Percentiles rank a stretch among this genome's conserved stretches.
phyloP scores from a whole-genome alignment of 768 basidiomycete genomes.

The Tylopilus subfusipes region DNA sequence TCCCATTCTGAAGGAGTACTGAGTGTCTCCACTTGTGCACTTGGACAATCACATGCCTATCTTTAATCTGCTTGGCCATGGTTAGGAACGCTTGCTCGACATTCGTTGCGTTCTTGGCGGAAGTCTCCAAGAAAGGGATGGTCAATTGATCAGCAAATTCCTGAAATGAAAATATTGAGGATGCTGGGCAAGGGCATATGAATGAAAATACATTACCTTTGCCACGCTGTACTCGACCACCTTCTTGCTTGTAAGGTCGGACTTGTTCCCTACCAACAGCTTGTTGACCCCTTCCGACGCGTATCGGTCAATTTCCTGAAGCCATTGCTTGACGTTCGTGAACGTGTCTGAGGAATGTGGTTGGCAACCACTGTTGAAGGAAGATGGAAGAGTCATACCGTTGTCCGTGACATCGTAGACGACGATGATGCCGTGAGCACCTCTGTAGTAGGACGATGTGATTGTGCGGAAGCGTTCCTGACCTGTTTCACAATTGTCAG shows the following conservation, averaged over 20 bases:
- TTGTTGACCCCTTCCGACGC: constrained; percentile 99
- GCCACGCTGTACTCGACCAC: constrained; percentile 87
- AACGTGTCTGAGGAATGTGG: constrained; percentile 67
- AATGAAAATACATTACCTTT: constrained; percentile 49
- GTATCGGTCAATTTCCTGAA: constrained; percentile 91
- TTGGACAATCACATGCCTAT: constrained; percentile 52
- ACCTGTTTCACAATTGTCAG: constrained; percentile 43
- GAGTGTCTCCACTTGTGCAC: background rate
- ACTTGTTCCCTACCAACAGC: constrained; percentile 97
- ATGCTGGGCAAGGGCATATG: background rate
- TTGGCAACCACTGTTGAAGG: constrained; percentile 5
- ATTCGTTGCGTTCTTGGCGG: constrained; percentile 98
- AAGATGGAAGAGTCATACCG: constrained; percentile 40
- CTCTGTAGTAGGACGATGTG: constrained; percentile 99
- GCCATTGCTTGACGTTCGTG: constrained; percentile 93
- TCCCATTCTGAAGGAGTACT: constrained; percentile 61
- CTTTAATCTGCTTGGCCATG: constrained; percentile 95
- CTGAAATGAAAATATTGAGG: constrained; percentile 38
- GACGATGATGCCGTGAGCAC: constrained; percentile 96
- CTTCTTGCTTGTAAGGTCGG: constrained; percentile 96
- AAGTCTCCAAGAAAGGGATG: constrained; percentile 96
- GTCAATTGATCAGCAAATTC: constrained; percentile 94
- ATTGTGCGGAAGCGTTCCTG: constrained; percentile 99
- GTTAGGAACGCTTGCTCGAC: constrained; percentile 99
- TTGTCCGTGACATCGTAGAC: constrained; percentile 99